These are phyloP conservation scores for Russula foetens DNA, from an alignment of 768 basidiomycete species.

Conservation along the genomic window DNA sequence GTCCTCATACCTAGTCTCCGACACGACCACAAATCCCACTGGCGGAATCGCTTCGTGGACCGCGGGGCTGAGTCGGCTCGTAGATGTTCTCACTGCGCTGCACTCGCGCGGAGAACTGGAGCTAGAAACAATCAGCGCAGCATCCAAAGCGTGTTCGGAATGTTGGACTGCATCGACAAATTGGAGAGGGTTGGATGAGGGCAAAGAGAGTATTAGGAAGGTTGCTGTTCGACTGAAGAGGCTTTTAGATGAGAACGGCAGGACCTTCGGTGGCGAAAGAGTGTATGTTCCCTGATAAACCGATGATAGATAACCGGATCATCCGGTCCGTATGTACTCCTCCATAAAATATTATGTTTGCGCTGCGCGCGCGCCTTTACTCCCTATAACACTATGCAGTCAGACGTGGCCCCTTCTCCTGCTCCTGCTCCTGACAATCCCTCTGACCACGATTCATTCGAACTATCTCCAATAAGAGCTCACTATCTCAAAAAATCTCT, in stretches of 20 bases:
- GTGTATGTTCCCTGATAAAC: conserved; percentile 30
- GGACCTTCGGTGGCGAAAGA: conserved; percentile 31
- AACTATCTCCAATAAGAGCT: conserved; percentile 79
- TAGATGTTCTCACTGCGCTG: conserved; percentile 67
- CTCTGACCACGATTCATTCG: background rate
- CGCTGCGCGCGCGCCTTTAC: background rate
- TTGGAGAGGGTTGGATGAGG: conserved; percentile 61
- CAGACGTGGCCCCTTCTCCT: background rate
- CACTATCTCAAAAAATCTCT: conserved; percentile 98
- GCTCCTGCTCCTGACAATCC: background rate
- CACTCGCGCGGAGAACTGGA: conserved; percentile 61
- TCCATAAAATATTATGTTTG: background rate
- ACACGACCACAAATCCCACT: conserved; percentile 55
- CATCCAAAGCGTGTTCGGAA: conserved; percentile 65
- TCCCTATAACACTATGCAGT: background rate
- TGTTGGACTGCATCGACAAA: conserved; percentile 68
- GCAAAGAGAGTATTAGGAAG: conserved; percentile 51
- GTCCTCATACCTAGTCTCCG: conserved; percentile 73
- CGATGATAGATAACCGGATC: background rate
- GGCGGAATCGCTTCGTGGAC: conserved; percentile 55
- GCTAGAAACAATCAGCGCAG: conserved; percentile 66
- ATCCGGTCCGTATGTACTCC: background rate
- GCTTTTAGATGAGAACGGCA: conserved; percentile 47
- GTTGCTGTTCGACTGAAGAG: conserved; percentile 54
- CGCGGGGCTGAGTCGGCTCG: conserved; percentile 55